Percentiles rank a stretch among this genome's conserved stretches.
phyloP scores from a whole-genome alignment of 2,329 filamentous ascomycete species.

The Stemphylium lycopersici region DNA sequence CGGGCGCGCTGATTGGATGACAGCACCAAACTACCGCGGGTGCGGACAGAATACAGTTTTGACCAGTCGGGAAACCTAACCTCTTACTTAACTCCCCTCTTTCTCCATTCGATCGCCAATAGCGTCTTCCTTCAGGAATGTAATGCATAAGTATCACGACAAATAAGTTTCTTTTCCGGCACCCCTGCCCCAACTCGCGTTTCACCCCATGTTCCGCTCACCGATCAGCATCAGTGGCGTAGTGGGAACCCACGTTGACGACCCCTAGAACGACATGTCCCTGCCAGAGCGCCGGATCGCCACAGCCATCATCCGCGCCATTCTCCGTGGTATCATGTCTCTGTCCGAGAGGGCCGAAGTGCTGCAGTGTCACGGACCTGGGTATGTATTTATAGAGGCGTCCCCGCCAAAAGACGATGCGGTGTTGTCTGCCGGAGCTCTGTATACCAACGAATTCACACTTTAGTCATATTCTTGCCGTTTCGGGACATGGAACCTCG shows the following conservation, averaged over 20 bases:
- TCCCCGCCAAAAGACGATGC: not conserved
- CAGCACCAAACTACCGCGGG: conserved; percentile 4
- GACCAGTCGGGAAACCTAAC: conserved; percentile 8
- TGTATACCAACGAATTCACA: not conserved
- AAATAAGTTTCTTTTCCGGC: not conserved
- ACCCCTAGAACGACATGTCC: conserved; percentile 1
- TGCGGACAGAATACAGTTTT: conserved; percentile 6
- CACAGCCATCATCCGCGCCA: conserved; percentile 4
- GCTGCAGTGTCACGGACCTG: not conserved
- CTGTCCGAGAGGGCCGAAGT: not conserved
- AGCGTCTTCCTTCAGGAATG: conserved; percentile 1
- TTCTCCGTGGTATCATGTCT: not conserved
- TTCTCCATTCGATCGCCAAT: conserved; percentile 2
- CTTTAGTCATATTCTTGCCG: not conserved
- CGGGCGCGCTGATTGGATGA: conserved; percentile 2
- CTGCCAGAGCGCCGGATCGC: conserved; percentile 4
- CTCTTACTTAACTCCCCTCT: conserved; percentile 4
- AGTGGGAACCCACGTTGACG: not conserved
- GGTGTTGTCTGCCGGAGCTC: not conserved
- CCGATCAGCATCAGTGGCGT: conserved; percentile 16
- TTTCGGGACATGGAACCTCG: not conserved
- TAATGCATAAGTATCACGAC: not conserved
- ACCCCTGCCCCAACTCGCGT: conserved; percentile 9
- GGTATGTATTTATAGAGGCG: not conserved
- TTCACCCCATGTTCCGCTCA: conserved; percentile 13